Percentiles rank a stretch among this genome's conserved stretches.
phyloP scores from a whole-genome alignment of 2,329 filamentous ascomycete species.

The Aspergillus sp. region DNA sequence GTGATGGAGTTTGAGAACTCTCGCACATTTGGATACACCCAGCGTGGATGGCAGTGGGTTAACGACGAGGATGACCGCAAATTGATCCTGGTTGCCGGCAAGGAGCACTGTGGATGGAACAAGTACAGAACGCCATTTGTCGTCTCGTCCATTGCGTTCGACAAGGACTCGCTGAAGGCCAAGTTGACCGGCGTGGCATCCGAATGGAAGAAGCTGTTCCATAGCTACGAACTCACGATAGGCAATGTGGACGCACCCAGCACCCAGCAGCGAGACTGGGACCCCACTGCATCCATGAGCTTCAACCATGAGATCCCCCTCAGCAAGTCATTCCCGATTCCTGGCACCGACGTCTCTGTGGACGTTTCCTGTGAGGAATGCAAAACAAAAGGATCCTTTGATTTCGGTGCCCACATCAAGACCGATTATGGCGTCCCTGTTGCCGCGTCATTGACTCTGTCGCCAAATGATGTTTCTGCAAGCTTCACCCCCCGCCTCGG shows the following conservation, averaged over 20 bases:
- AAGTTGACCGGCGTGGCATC: slow-evolving; percentile 10
- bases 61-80: slow-evolving; percentile 12
- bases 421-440: slow-evolving; percentile 7
- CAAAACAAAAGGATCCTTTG: slow-evolving; percentile 14
- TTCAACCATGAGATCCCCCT: slow-evolving; percentile 13
- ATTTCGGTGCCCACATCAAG: slow-evolving; percentile 15
- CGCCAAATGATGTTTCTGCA: slow-evolving; percentile 10
- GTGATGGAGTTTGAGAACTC: slow-evolving; percentile 9
- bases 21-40: slow-evolving; percentile 8
- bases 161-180: slow-evolving; percentile 8
- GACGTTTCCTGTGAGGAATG: slow-evolving; percentile 12
- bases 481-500: slow-evolving; percentile 12
- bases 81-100: slow-evolving; percentile 16
- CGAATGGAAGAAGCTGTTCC: slow-evolving; percentile 13
- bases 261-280: slow-evolving; percentile 3
- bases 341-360: slow-evolving; percentile 3
- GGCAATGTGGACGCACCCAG: slow-evolving; percentile 2
- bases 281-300: slow-evolving; percentile 6
- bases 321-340: slow-evolving; percentile 6
- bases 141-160: slow-evolving; percentile 12
- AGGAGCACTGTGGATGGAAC: slow-evolving; percentile 19
- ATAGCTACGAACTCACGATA: slow-evolving; percentile 15
- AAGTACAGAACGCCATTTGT: slow-evolving; percentile 13
- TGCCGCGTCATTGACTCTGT: slow-evolving; percentile 8
- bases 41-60: slow-evolving; percentile 15